These are phyloP conservation scores for Cutaneotrichosporon sp. DNA, from an alignment of 1,284 basidiomycete genomes.

Conservation along the genomic window DNA sequence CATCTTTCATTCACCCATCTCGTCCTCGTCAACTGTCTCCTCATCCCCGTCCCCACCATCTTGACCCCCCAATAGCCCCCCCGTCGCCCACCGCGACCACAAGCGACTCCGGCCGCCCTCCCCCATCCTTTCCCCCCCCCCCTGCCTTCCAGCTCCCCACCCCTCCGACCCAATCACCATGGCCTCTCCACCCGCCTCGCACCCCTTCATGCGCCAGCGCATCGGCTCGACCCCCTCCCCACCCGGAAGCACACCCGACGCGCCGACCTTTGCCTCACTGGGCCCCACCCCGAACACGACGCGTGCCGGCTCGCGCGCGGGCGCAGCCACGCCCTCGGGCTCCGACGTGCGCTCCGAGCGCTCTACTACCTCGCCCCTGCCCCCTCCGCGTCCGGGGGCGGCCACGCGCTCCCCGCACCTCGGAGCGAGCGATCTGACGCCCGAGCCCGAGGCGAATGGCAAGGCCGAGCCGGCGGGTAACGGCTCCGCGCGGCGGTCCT, in stretches of 20 bases:
- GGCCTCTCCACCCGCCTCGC: slow-evolving; percentile 21
- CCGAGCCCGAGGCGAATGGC: not conserved
- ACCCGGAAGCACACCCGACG: not conserved
- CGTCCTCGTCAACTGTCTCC: no score
- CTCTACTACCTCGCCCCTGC: not conserved
- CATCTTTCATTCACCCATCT: no score
- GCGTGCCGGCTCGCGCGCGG: not conserved
- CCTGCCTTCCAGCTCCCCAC: not conserved
- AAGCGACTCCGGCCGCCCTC: not conserved
- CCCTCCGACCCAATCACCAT: not conserved
- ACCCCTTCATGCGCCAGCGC: slow-evolving; percentile 25
- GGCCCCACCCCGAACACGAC: not conserved
- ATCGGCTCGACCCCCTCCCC: slow-evolving; percentile 11
- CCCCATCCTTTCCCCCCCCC: not conserved
- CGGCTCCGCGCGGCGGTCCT: not conserved
- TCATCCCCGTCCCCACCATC: no score
- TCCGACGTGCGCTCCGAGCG: slow-evolving; percentile 6
- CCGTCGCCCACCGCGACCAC: no score
- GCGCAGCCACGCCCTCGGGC: not conserved
- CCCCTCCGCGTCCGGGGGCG: slow-evolving; percentile 3
- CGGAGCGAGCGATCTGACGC: not conserved
- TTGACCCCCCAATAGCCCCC: no score
- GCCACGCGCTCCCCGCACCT: not conserved
- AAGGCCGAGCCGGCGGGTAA: not conserved
- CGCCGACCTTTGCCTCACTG: slow-evolving; percentile 1